Evolutionary conservation across 805 yeast genomes (phyloP), one percentile per base, ranked within the genome.

Genomic region (Zygotorulaspora chibaensis): DNA sequence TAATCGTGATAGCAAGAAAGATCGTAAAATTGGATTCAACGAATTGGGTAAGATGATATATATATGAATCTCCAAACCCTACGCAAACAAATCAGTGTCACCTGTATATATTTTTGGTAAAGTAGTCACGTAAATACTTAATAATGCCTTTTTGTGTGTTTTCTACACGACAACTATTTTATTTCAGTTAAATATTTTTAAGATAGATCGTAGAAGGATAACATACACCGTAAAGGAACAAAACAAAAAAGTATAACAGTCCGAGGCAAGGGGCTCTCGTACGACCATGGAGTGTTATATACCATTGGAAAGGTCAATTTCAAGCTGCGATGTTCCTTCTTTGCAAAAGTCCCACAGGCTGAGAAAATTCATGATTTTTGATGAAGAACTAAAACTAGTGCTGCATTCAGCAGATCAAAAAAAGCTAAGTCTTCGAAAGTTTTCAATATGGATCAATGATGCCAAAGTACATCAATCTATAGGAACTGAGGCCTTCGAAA

Each of bases 1-100:
- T 15, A 75, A 83, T 54, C 87, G 96, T 71, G 98, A 91, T 68
- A 83, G 79, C 58, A 87, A 84, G 77, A 86, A 83, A 62, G 84
- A 87, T 64, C 81, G 98, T 68, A 77, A 74, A 54, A 73, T 85
- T 56, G 86, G 83, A 2, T 86, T 75, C 64, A 83, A 84, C 59
- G 77, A 79, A 54, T 71, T 74, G 46, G 95, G 95, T 57, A 77
- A 75, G 57, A 82, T 63, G 67, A 52, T 66, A 5, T 65, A 65
- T 43, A 52, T 60, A 34, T 65, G 48, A 51, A 20, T 33, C 13
- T 33, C 18, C n/a, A 13, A 33, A 16, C 6, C 36, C 16, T 8
- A 13, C 25, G 7, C 25, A 20, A 20, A 20, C 16, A 16, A 16
- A 33, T n/a, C 18, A 16, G 16, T 16, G 12, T 9, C n/a, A 13